Evolutionary conservation across 495 filamentous ascomycete species (phyloP).

Genomic region (Penicillium pancosmium): DNA sequence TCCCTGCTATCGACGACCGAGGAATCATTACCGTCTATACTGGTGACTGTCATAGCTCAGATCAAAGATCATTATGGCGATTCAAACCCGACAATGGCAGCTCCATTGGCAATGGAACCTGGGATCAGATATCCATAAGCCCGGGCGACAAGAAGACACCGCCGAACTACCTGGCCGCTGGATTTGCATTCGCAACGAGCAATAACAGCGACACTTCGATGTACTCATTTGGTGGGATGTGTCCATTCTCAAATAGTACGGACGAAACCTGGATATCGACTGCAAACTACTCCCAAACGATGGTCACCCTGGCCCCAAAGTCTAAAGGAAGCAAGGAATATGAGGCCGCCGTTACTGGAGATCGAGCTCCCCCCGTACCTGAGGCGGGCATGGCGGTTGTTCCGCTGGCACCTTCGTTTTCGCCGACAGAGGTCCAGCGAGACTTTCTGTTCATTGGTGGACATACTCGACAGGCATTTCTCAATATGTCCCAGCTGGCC

Average conservation of each 20-base stretch:
- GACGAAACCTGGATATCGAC: constrained; percentile 57
- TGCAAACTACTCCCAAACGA: constrained; percentile 76
- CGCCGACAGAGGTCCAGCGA: constrained; percentile 59
- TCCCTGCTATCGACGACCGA: constrained; percentile 62
- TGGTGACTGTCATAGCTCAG: constrained; percentile 62
- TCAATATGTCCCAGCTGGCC: constrained; percentile 91
- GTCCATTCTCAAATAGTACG: constrained; percentile 55
- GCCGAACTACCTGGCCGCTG: constrained; percentile 68
- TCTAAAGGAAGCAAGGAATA: constrained; percentile 32
- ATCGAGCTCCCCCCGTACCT: constrained; percentile 65
- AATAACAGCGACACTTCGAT: constrained; percentile 53
- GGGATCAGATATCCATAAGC: constrained; percentile 43
- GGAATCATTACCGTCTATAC: constrained; percentile 71
- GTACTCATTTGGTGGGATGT: constrained; percentile 90
- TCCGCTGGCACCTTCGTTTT: constrained; percentile 64
- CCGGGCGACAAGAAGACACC: constrained; percentile 34
- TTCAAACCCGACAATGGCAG: constrained; percentile 48
- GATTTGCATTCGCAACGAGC: constrained; percentile 66
- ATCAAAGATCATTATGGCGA: constrained; percentile 54
- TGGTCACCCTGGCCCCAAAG: constrained; percentile 57
- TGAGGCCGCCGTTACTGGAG: constrained; percentile 41
- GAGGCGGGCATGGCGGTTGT: constrained; percentile 90
- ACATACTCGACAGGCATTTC: constrained; percentile 79
- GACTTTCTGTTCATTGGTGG: constrained; percentile 84
- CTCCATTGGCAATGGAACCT: constrained; percentile 56